Evolutionary conservation across 495 filamentous ascomycete genomes (phyloP).

Genomic region (Letharia columbiana): DNA sequence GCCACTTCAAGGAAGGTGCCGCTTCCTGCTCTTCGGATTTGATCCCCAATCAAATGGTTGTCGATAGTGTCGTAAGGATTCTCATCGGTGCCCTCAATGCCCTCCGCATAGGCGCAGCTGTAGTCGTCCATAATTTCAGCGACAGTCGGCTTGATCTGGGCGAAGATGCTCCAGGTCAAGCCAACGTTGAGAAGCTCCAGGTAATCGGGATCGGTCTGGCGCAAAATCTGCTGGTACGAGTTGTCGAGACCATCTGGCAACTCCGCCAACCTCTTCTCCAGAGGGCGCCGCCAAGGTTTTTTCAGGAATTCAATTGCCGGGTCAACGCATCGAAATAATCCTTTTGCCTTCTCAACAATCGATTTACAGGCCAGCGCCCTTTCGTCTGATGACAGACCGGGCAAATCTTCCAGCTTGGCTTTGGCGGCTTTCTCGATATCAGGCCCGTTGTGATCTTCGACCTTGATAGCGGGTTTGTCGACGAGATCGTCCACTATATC

Average conservation of each 20-base stretch:
- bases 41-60: neutral
- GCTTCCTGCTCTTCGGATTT: conserved; percentile 5
- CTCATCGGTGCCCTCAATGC: neutral
- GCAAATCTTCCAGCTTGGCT: neutral
- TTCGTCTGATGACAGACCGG: neutral
- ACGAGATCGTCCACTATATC: conserved; percentile 4
- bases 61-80: neutral
- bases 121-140: conserved; percentile 4
- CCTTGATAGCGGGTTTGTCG: neutral
- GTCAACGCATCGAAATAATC: conserved; percentile 2
- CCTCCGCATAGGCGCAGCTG: neutral
- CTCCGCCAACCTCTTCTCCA: neutral
- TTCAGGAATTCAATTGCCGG: neutral
- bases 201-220: neutral
- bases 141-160: neutral
- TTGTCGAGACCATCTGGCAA: neutral
- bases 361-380: conserved; percentile 2
- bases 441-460: conserved; percentile 1
- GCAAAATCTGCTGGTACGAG: conserved; percentile 1
- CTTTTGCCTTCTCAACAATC: conserved; percentile 2
- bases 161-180: conserved; percentile 8
- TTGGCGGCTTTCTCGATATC: conserved; percentile 6
- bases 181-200: conserved; percentile 6
- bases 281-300: neutral
- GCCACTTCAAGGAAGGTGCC: neutral